These are phyloP conservation scores for Macaranga tanarius DNA, from an alignment of 441 rosid genomes.

Conservation along the genomic window DNA sequence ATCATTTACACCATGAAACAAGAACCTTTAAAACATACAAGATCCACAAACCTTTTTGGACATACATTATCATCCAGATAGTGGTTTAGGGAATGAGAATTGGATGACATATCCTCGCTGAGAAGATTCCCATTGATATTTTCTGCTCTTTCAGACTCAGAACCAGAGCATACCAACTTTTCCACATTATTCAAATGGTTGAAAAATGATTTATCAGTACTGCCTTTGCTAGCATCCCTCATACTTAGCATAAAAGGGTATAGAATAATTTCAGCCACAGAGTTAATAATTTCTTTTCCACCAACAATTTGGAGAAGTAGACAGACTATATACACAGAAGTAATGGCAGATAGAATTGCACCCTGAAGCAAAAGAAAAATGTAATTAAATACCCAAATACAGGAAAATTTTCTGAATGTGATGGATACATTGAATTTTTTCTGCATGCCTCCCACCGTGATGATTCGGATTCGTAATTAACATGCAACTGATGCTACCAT, in stretches of 20 bases:
- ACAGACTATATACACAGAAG: constrained; percentile 58
- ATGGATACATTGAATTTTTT: constrained; percentile 1
- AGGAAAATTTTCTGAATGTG: not conserved
- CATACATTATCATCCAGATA: constrained; percentile 24
- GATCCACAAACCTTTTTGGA: constrained; percentile 41
- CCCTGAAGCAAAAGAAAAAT: constrained; percentile 41
- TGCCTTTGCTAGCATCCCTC: constrained; percentile 30
- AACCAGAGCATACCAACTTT: constrained; percentile 25
- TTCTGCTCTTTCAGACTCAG: constrained; percentile 34
- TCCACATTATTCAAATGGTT: constrained; percentile 30
- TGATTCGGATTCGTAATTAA: constrained; percentile 5
- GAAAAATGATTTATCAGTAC: constrained; percentile 29
- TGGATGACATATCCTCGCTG: constrained; percentile 24
- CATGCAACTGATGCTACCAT: not conserved
- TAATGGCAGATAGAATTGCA: constrained; percentile 43
- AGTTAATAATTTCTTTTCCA: constrained; percentile 43
- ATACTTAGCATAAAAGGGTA: constrained; percentile 37
- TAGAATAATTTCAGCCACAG: constrained; percentile 44
- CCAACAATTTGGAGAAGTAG: constrained; percentile 64
- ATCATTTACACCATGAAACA: constrained; percentile 3
- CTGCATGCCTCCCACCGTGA: not conserved
- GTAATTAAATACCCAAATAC: not conserved
- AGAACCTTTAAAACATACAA: not conserved
- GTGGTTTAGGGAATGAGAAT: constrained; percentile 22
- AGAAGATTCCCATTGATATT: constrained; percentile 26